Conservation (phyloP, 163 green algal species). For the Prototheca stagnorum region DNA sequence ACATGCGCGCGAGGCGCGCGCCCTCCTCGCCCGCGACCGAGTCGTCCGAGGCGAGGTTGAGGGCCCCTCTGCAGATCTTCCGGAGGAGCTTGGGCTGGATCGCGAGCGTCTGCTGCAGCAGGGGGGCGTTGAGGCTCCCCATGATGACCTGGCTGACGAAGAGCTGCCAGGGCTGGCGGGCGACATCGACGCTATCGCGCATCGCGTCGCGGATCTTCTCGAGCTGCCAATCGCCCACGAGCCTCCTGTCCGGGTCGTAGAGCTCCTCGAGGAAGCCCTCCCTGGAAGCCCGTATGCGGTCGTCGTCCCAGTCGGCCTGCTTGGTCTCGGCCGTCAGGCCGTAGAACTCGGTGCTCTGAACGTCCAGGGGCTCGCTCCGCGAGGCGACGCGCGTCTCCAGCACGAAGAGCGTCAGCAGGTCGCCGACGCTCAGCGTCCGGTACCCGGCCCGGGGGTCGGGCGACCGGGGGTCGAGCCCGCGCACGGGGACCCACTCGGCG, state of each 20-base stretch:
- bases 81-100: constrained; percentile 12
- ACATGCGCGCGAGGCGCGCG: constrained; percentile 10
- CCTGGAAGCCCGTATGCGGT: constrained; percentile 1
- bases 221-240: constrained; percentile 9
- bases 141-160: constrained; percentile 10
- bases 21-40: constrained; percentile 7
- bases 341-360: constrained; percentile 6
- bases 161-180: constrained; percentile 11
- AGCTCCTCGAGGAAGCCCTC: constrained; percentile 4
- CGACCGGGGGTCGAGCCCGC: constrained; percentile 2
- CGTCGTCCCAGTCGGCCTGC: constrained; percentile 5
- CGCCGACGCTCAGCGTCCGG: constrained; percentile 10
- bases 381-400: constrained; percentile 9
- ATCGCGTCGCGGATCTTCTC: constrained; percentile 2
- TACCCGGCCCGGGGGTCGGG: constrained; percentile 1
- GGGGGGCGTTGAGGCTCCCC: constrained; percentile 8
- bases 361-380: constrained; percentile 1
- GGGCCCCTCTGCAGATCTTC: constrained; percentile 6
- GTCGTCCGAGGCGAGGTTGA: constrained; percentile 1
- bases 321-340: constrained; percentile 7
- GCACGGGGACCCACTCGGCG: constrained; percentile 12
- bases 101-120: constrained; percentile 2
- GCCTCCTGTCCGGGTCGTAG: background rate
- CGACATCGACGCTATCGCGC: background rate
- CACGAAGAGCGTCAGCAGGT: constrained; percentile 11